phyloP scores from a whole-genome alignment of 768 basidiomycete genomes.

The Kockovaella imperatae region DNA sequence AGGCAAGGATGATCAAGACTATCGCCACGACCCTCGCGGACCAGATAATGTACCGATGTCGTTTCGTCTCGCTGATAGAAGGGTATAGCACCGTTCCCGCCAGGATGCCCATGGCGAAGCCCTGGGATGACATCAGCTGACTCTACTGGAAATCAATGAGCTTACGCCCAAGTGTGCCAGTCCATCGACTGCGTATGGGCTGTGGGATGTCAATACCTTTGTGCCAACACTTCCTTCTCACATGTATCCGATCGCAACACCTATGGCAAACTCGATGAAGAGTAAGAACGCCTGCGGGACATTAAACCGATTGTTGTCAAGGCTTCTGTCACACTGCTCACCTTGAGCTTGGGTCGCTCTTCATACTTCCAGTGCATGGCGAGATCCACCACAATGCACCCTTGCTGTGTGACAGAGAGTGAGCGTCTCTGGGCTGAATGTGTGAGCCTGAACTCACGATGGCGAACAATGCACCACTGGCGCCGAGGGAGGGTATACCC shows the following conservation, averaged over 20 bases:
- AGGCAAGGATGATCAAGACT: slow-evolving; percentile 68
- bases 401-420: slow-evolving; percentile 16
- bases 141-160: neutral
- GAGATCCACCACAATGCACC: slow-evolving; percentile 62
- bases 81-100: slow-evolving; percentile 79
- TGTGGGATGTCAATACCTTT: slow-evolving; percentile 1
- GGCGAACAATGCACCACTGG: slow-evolving; percentile 87
- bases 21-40: slow-evolving; percentile 63
- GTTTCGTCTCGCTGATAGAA: slow-evolving; percentile 69
- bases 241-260: slow-evolving; percentile 61
- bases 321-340: slow-evolving; percentile 33
- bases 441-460: slow-evolving; percentile 49
- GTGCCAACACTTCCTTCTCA: slow-evolving; percentile 6
- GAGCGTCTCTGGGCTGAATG: neutral
- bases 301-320: slow-evolving; percentile 4
- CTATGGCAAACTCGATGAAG: slow-evolving; percentile 76
- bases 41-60: slow-evolving; percentile 68
- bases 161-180: slow-evolving; percentile 72
- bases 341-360: slow-evolving; percentile 72
- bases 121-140: slow-evolving; percentile 10
- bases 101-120: slow-evolving; percentile 52
- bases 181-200: slow-evolving; percentile 68
- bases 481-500: slow-evolving; percentile 80
- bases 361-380: slow-evolving; percentile 88
- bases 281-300: slow-evolving; percentile 67